Conservation (phyloP, 352 stramenopile species). For the Globisporangium abappressorium region DNA sequence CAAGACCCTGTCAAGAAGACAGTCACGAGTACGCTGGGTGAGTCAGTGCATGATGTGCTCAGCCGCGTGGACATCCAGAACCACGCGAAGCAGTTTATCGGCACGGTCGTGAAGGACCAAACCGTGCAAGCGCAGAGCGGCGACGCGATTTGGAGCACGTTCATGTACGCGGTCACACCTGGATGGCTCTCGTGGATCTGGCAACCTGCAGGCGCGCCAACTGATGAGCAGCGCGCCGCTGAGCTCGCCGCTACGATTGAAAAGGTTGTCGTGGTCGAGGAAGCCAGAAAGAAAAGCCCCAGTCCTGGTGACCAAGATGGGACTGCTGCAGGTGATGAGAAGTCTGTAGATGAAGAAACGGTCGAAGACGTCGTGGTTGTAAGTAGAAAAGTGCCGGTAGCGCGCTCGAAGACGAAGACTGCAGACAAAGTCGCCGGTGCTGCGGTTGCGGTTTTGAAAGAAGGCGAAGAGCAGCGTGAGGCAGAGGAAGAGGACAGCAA, state of each 20-base stretch:
- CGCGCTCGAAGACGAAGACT: background rate
- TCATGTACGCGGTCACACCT: conserved; percentile 79
- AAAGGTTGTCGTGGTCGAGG: conserved; percentile 30
- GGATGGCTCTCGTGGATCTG: conserved; percentile 78
- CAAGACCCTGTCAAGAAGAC: conserved; percentile 68
- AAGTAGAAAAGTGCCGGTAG: background rate
- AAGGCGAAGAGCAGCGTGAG: background rate
- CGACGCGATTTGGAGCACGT: conserved; percentile 75
- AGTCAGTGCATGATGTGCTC: conserved; percentile 73
- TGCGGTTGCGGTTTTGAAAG: background rate
- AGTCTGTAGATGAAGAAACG: background rate
- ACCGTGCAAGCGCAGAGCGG: conserved; percentile 77
- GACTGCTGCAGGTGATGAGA: too few relatives aligned
- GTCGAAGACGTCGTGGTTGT: conserved; percentile 12
- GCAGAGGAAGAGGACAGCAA: background rate
- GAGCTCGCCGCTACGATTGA: conserved; percentile 26
- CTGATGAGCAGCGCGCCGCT: conserved; percentile 14
- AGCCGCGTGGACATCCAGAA: conserved; percentile 73
- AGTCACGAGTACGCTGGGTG: conserved; percentile 49
- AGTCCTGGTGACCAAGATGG: too few relatives aligned
- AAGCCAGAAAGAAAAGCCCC: conserved; percentile 3
- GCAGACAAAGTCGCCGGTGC: background rate
- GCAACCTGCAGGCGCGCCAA: conserved; percentile 22
- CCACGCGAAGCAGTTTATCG: conserved; percentile 83
- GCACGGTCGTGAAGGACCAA: conserved; percentile 73